Base-by-base conservation (phyloP, 2,329 filamentous ascomycete genomes). In the Trichoderma oligosporum region DNA sequence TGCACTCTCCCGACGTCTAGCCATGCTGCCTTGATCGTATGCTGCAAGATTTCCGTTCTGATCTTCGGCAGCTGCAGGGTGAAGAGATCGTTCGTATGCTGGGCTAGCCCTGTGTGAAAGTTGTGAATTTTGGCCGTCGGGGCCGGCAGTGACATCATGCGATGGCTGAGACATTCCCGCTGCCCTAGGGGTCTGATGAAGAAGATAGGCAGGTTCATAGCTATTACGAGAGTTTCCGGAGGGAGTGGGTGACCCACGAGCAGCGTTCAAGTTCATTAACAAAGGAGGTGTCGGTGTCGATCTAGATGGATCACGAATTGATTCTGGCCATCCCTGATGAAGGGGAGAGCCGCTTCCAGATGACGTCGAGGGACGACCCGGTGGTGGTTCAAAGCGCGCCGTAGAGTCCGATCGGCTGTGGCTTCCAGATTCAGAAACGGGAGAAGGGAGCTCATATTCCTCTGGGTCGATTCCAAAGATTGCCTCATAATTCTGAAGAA, bases 401-500 rank as follows among this genome's bases (percentile, higher is more conserved):
- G 65, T 64, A 5, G 62, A 64, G 11, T 75, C 73, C 41, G 60
- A 65, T 31, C 64, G 66, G 6, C 57, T 58, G 24, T 65, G 68
- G 35, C 69, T 64, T 44, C 78, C 72, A 64, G 68, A 57, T 35
- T 76, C 74, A 1, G 73, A 71, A 6, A 71, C 62, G 0, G 77
- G 73, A 11, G 77, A 76, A 1, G 81, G 78, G 24, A 82, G 74
- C 67, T 84, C 80, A 56, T 86, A 85, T 51, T 84, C 79, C 63
- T 87, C 84, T 0, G 88, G 81, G 16, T 83, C 78, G 44, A 86
- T 79, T 18, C 88, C 87, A 68, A 97, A 99, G 46, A 99, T 93
- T 39, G 81, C 82, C 61, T 88, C 82, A 68, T 91, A 97, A 67
- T 97, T 92, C 62, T 94, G 92, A 58, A 99, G 79, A 71, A 99